Evolutionary conservation across 345 rosid species (phyloP), one percentile per base, ranked within the genome.

Genomic region (Streptanthus diversifolius): DNA sequence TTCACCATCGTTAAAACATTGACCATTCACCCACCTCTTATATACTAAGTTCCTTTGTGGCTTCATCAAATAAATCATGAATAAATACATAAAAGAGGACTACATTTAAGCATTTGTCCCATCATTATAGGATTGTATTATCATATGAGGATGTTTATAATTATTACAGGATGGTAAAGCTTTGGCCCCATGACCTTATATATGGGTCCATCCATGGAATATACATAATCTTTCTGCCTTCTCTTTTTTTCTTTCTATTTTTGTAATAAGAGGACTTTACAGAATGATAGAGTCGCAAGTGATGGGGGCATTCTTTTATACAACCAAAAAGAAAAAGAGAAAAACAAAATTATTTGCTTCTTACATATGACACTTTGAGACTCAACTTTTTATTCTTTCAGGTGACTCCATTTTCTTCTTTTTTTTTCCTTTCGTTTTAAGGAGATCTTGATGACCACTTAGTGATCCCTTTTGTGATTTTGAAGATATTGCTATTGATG

Each of bases 381-480:
- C 44, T 76, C 64, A 68, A 65, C 52, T 55, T 69, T 76, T 69
- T 25, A 48, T 25, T 53, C 49, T 69, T 68, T 30, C 71, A 63
- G 75, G 75, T 63, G 65, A 76, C 53, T 75, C 58, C 33, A 21
- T 56, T 54, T 63, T 40, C 29, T 60, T 45, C 53, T 37, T 39
- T 59, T 60, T 45, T 63, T 37, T 39, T 59, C 35, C 44, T 75
- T 75, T 75, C 45, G 55, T 30, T 67, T 67, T 68, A 12, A 63
- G 59, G 61, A 70, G 71, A 76, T 70, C 24, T 61, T 56, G 47
- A 18, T 63, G 80, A 76, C 76, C 80, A 74, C 75, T 63, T 55
- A 0, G 27, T 62, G 55, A 63, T 65, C 49, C 6, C 71, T 76
- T 76, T 76, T 76, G 80, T 63, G 71, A 63, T 70, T 70, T n/a